Evolutionary conservation across 129 eudicot species (phyloP), one percentile per base, ranked within the genome.

Genomic region (Lactuca sativa): DNA sequence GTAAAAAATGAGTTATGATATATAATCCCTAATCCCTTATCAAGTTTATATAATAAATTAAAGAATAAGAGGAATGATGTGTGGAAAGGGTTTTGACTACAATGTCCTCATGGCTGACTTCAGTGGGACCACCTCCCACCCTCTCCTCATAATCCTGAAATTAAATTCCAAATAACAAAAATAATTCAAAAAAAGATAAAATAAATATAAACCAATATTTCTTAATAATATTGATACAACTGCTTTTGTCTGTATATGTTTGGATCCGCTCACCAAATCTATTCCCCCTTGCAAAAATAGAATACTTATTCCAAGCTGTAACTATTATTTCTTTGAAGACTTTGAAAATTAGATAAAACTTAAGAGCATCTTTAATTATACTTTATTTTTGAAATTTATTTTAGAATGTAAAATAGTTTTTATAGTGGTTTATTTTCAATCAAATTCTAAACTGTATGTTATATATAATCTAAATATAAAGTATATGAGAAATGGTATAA

Each of bases 211-310:
- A 53, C 3, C 13, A 52, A 34, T 68, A 63, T 16, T 15, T 66
- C 59, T 56, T 41, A 18, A 47, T 49, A 61, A 51, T 67, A 53
- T 56, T 4, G 38, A 66, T 80, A 75, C 69, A 86, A 83, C 80
- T 75, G 82, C 77, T 84, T 84, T 84, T 90, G 96, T 88, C 93
- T 73, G 40, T 79, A 76, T 78, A 77, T 82, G 79, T 58, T 82
- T 80, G 96, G 88, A 86, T 80, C 71, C 64, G 65, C 53, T 41
- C 21, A 70, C 76, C 81, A 77, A 69, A 69, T 69, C 71, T 69
- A 77, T 69, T 77, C 76, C 54, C 64, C 38, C 56, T 59, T 36
- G 33, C 54, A 59, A 18, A 9, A 53, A 18, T 43, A 77, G 71
- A 75, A 57, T 79, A 65, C 68, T 82, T 77, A 41, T 37, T 62